Percentiles rank a stretch among this genome's conserved stretches.
Conservation (phyloP, 208 protist genomes). For the Leishmania arabica region DNA sequence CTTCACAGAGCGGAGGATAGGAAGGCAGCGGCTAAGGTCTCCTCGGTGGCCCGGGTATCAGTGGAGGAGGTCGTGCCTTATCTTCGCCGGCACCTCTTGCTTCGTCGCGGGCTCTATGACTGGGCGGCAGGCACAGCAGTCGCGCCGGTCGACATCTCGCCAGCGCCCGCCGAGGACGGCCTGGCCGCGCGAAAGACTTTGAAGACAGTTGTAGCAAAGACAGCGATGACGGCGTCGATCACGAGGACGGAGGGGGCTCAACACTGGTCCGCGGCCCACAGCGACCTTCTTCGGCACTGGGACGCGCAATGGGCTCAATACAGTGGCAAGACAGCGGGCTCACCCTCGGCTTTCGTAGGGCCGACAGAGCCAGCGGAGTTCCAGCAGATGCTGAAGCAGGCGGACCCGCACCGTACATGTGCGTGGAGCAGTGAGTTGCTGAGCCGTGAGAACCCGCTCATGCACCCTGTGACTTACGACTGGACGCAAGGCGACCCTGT, state of each 20-base stretch:
- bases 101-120: conserved; percentile 47
- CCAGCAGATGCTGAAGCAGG: conserved; percentile 13
- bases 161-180: neutral
- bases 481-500: neutral
- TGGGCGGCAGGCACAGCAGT: neutral
- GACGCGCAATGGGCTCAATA: conserved; percentile 20
- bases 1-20: neutral
- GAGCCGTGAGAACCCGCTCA: conserved; percentile 16
- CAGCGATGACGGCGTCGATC: neutral
- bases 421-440: conserved; percentile 32
- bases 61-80: conserved; percentile 41
- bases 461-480: conserved; percentile 24
- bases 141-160: neutral
- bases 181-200: too few species aligned
- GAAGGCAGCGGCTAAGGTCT: conserved; percentile 9
- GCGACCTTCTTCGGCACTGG: conserved; percentile 20
- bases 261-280: conserved; percentile 13
- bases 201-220: neutral
- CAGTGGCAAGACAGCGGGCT: neutral
- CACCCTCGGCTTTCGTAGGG: neutral
- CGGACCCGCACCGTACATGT: conserved; percentile 26
- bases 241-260: neutral
- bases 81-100: conserved; percentile 38
- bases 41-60: conserved; percentile 31
- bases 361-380: conserved; percentile 16